phyloP scores from a whole-genome alignment of 2,329 filamentous ascomycete species.

The Cyclaneusma minus region DNA sequence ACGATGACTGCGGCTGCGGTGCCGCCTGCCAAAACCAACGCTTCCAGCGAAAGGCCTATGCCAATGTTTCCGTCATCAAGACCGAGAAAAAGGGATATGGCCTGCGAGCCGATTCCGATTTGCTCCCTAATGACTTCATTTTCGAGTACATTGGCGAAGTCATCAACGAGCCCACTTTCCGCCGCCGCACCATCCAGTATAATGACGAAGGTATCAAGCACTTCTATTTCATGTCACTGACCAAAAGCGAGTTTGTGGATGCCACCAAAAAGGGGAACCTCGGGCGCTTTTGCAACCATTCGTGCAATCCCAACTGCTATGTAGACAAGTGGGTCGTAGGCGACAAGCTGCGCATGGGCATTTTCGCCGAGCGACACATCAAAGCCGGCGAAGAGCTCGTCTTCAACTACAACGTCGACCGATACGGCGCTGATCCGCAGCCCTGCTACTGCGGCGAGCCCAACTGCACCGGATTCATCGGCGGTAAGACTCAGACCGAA shows the following conservation, averaged over 20 bases:
- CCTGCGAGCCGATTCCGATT: constrained; percentile 62
- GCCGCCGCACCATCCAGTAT: constrained; percentile 81
- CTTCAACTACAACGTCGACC: constrained; percentile 99
- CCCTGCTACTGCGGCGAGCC: constrained; percentile 91
- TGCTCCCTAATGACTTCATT: constrained; percentile 79
- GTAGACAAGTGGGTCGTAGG: constrained; percentile 99
- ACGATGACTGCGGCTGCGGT: constrained; percentile 74
- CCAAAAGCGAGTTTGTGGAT: constrained; percentile 91
- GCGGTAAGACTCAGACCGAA: constrained; percentile 94
- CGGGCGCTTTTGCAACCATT: constrained; percentile 96
- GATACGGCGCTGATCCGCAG: constrained; percentile 92
- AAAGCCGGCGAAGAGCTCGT: constrained; percentile 85
- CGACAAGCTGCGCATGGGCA: constrained; percentile 95
- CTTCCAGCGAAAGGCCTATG: constrained; percentile 82
- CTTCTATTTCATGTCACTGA: constrained; percentile 99
- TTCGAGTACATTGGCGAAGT: constrained; percentile 98
- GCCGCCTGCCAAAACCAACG: constrained; percentile 83
- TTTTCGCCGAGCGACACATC: constrained; percentile 79
- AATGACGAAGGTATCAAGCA: constrained; percentile 95
- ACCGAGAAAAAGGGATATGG: constrained; percentile 97
- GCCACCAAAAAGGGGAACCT: constrained; percentile 94
- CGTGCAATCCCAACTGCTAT: constrained; percentile 96
- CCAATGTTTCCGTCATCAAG: constrained; percentile 85
- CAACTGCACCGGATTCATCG: constrained; percentile 93
- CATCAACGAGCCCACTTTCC: constrained; percentile 83